A percentile compares a stretch with the other conserved stretches of the same genome.
Evolutionary conservation across 1,284 basidiomycete species (phyloP).

Genomic region (Tilletia horrida): DNA sequence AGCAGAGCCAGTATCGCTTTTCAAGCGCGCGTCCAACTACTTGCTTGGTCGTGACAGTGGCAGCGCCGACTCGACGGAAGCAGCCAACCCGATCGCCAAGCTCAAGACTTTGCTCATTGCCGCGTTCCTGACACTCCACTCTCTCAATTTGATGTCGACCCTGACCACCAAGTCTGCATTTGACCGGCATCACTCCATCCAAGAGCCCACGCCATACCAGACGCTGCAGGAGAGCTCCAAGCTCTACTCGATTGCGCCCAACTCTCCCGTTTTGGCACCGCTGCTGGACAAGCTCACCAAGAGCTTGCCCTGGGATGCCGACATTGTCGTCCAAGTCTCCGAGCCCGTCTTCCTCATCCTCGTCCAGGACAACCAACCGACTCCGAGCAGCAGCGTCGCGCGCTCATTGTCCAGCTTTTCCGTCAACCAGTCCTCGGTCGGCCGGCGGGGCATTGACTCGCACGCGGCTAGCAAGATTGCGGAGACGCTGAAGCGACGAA

Average conservation of each 20-base stretch:
- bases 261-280: conserved; percentile 35
- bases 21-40: conserved; percentile 37
- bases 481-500: conserved; percentile 12
- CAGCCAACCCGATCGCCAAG: conserved; percentile 71
- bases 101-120: conserved; percentile 82
- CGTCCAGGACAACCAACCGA: conserved; percentile 58
- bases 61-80: background rate
- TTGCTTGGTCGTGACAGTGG: conserved; percentile 52
- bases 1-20: conserved; percentile 23
- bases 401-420: background rate
- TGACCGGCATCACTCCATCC: conserved; percentile 60
- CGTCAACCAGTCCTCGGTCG: conserved; percentile 8
- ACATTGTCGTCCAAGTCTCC: conserved; percentile 45
- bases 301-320: conserved; percentile 30
- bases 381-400: conserved; percentile 18
- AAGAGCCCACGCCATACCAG: conserved; percentile 51
- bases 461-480: conserved; percentile 14
- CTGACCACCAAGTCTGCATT: conserved; percentile 72
- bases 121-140: conserved; percentile 49
- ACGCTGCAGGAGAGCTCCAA: conserved; percentile 31
- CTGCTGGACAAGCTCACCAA: conserved; percentile 41
- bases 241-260: conserved; percentile 30
- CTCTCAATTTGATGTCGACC: conserved; percentile 85
- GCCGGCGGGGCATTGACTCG: conserved; percentile 8
- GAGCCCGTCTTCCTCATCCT: conserved; percentile 66